Percentiles rank a stretch among this genome's conserved stretches.
These are phyloP conservation scores for Solanum corneliomulleri DNA, from an alignment of 257 asterid genomes.

Conservation along the genomic window DNA sequence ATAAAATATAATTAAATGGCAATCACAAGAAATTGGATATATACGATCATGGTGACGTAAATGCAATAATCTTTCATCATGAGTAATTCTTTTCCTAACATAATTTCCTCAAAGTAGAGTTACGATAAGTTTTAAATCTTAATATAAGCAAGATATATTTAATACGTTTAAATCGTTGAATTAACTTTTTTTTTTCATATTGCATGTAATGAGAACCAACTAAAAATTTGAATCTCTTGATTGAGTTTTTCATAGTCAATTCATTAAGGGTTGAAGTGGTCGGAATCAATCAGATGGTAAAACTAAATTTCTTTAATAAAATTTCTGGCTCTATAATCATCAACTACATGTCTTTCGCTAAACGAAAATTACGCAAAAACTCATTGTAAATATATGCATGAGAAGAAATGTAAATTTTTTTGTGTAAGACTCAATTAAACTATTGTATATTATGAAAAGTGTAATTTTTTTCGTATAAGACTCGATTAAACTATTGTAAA, in stretches of 20 bases:
- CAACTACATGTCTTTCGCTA: too few relatives aligned
- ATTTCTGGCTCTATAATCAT: too few relatives aligned
- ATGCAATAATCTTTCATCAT: background rate
- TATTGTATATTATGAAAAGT: too few relatives aligned
- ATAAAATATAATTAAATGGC: background rate
- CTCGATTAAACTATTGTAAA: background rate
- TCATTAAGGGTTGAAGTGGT: fast-evolving
- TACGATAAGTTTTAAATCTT: too few relatives aligned
- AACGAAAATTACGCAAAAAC: too few relatives aligned
- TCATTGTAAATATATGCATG: background rate
- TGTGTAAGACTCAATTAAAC: too few relatives aligned
- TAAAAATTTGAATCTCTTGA: too few relatives aligned
- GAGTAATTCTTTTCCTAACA: background rate
- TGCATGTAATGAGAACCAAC: too few relatives aligned
- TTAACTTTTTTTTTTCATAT: too few relatives aligned
- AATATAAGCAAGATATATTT: fast-evolving
- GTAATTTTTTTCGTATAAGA: background rate
- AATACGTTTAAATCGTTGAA: fast-evolving
- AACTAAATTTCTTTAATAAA: too few relatives aligned
- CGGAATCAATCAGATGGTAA: too few relatives aligned
- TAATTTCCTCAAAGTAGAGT: background rate
- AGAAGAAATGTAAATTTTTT: background rate
- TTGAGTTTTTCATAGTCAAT: background rate
- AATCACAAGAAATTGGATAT: background rate
- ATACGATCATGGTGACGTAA: background rate